Percentiles rank a stretch among this genome's conserved stretches.
Evolutionary conservation across 768 basidiomycete genomes (phyloP).

Genomic region (Neoboletus subvelutipes): DNA sequence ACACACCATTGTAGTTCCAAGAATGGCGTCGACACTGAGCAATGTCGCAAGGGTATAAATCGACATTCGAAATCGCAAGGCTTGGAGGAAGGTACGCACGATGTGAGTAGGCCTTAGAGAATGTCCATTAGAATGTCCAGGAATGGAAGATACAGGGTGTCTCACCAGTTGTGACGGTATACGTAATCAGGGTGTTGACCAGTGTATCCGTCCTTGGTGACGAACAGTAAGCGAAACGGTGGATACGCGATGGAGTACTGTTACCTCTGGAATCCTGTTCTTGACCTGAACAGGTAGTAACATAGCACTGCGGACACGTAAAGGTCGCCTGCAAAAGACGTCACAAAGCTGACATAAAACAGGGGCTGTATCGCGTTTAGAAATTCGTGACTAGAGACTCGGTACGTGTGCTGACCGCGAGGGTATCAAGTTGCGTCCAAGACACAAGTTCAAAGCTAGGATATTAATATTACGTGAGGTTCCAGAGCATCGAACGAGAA

Average conservation of each 20-base stretch:
- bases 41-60: not conserved
- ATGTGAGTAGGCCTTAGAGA: constrained; percentile 39
- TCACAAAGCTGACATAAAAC: constrained; percentile 53
- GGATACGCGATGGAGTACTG: not conserved
- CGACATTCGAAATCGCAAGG: not conserved
- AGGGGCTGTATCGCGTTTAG: constrained; percentile 35
- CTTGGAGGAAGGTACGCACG: constrained; percentile 30
- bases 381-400: not conserved
- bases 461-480: not conserved
- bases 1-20: constrained; percentile 43
- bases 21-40: constrained; percentile 44
- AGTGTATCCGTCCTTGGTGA: constrained; percentile 49
- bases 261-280: constrained; percentile 52
- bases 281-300: constrained; percentile 46
- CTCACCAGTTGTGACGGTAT: constrained; percentile 55
- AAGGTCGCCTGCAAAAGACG: constrained; percentile 49
- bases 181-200: constrained; percentile 47
- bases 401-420: constrained; percentile 36
- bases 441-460: constrained; percentile 40
- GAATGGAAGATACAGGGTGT: constrained; percentile 13
- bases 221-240: not conserved
- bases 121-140: not conserved
- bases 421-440: constrained; percentile 36
- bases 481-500: not conserved
- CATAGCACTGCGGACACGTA: constrained; percentile 50